A percentile compares a stretch with the other conserved stretches of the same genome.
Conservation (phyloP, 2,329 filamentous ascomycete species). For the Emmonsiellopsis sp. region DNA sequence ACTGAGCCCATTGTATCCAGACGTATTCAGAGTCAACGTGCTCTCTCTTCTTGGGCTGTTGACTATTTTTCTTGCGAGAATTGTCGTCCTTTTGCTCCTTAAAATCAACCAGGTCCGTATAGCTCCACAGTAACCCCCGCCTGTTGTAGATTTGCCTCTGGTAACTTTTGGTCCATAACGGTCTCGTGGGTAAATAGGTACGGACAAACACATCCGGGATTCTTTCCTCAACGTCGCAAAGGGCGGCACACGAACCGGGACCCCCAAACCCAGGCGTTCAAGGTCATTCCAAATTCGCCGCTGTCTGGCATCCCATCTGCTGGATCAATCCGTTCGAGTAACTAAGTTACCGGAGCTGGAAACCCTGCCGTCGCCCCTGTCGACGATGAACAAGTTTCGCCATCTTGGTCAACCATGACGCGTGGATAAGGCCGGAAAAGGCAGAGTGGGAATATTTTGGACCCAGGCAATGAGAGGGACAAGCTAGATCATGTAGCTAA, state of each 20-base stretch:
- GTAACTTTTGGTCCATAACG: conserved; percentile 18
- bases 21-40: too few species aligned
- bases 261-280: conserved; percentile 27
- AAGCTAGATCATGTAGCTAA: too few species aligned
- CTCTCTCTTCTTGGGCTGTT: not conserved
- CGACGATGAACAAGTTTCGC: conserved; percentile 42
- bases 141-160: conserved; percentile 20
- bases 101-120: conserved; percentile 18
- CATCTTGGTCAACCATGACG: conserved; percentile 39
- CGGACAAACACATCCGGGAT: conserved; percentile 23
- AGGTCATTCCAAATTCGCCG: conserved; percentile 31
- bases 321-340: conserved; percentile 40
- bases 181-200: conserved; percentile 21
- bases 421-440: conserved; percentile 32
- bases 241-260: conserved; percentile 14
- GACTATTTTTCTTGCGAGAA: not conserved
- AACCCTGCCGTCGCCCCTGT: conserved; percentile 31
- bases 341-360: conserved; percentile 32
- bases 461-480: too few species aligned
- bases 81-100: conserved; percentile 13
- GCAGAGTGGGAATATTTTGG: too few species aligned
- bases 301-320: conserved; percentile 27
- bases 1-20: too few species aligned
- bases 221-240: conserved; percentile 17
- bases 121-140: conserved; percentile 21